phyloP scores from a whole-genome alignment of 169 alveolate genomes.

The Cardiosporidium cionae region DNA sequence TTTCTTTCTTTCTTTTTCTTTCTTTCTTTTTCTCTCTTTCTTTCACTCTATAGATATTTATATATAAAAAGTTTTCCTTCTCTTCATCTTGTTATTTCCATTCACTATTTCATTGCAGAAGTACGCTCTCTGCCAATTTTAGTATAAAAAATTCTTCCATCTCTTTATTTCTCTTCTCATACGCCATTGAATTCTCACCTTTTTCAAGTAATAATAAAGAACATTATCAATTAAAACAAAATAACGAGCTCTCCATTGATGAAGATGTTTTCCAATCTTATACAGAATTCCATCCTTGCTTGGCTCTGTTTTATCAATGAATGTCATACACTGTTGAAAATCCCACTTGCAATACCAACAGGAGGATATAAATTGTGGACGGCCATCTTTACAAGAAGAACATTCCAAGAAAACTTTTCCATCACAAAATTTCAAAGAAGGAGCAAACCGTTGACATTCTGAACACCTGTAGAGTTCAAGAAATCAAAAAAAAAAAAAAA shows the following conservation, averaged over 20 bases:
- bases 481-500: background rate
- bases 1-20: too few species aligned
- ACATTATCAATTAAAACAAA: slow-evolving; percentile 63
- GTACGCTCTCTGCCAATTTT: too few species aligned
- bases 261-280: slow-evolving; percentile 64
- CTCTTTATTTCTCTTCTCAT: too few species aligned
- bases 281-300: slow-evolving; percentile 62
- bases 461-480: slow-evolving; percentile 63
- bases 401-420: slow-evolving; percentile 53
- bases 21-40: too few species aligned
- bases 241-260: slow-evolving; percentile 62
- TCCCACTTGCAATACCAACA: slow-evolving; percentile 48
- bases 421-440: slow-evolving; percentile 41
- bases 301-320: slow-evolving; percentile 30
- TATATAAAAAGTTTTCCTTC: too few species aligned
- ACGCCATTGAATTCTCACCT: too few species aligned
- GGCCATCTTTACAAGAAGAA: slow-evolving; percentile 40
- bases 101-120: too few species aligned
- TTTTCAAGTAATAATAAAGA: slow-evolving; percentile 59
- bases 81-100: too few species aligned
- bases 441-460: slow-evolving; percentile 49
- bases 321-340: slow-evolving; percentile 28
- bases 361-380: slow-evolving; percentile 18
- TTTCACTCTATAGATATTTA: too few species aligned
- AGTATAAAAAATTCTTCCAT: too few species aligned